Evolutionary conservation across 257 asterid genomes (phyloP), one percentile per base, ranked within the genome.

Genomic region (Avicennia marina): DNA sequence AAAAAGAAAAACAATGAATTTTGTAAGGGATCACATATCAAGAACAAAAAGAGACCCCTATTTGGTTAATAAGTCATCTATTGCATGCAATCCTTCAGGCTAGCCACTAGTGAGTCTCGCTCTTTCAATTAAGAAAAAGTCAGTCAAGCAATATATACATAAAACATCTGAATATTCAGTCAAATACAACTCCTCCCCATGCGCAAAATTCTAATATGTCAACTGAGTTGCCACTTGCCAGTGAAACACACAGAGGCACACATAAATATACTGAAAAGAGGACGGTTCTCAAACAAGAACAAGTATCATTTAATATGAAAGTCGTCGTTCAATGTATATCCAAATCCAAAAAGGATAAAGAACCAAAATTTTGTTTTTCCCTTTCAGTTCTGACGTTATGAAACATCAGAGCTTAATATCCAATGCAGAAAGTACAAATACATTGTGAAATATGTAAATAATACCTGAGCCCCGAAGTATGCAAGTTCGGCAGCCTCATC

Each of bases 401-500:
- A 51, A 64, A 58, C 41, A 22, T 4, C 21, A 39, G 60, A 27
- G 0, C 16, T 21, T 18, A 59, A 42, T 49, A 22, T 42, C 64
- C 11, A 41, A 61, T 0, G 56, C 8, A 32, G 22, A 55, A 11
- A 54, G 57, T 49, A 56, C 17, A 41, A 25, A 38, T 15, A 29
- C 3, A 38, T 19, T 52, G n/a, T 31, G 31, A 22, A 22, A 47
- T 19, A 8, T 10, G 27, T 7, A 25, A 50, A 8, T 45, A 41
- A 68, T 68, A 68, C 73, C 82, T 72, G 76, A 55, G 74, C 82
- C 41, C 79, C 98, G 56, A 88, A 91, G 64, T 91, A 91, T 33
- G 97, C 98, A 73, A 91, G 98, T 68, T 91, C 98, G 60, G 98
- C 93, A 53, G 97, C 98, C 80, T 91, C 98, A 4, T 91, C 98